Evolutionary conservation across 2,329 filamentous ascomycete species (phyloP).

Genomic region (Aspergillus udagawae): DNA sequence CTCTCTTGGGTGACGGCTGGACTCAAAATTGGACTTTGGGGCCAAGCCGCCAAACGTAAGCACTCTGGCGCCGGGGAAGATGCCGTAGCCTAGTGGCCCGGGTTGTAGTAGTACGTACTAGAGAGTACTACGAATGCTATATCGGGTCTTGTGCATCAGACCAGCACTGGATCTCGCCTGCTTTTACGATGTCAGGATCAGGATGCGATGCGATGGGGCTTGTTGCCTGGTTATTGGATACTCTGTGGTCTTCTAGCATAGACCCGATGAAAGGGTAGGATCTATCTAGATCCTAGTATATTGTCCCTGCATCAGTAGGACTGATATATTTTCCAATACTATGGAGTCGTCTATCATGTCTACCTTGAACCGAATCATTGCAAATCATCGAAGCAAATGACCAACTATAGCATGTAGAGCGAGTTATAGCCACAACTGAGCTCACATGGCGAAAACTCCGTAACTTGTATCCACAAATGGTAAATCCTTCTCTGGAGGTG

Average conservation of each 20-base stretch:
- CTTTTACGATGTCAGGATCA: neutral
- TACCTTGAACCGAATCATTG: too few species aligned
- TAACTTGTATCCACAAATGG: neutral
- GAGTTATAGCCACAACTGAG: neutral
- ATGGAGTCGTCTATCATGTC: too few species aligned
- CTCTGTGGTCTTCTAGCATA: neutral
- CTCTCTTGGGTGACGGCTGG: neutral
- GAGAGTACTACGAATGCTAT: neutral
- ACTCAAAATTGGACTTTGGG: neutral
- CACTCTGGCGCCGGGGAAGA: neutral
- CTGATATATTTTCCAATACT: too few species aligned
- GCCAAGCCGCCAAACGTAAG: neutral
- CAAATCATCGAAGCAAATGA: neutral
- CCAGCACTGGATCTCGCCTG: neutral
- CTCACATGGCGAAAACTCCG: neutral
- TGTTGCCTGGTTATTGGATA: neutral
- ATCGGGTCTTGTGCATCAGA: neutral
- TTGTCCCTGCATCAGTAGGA: too few species aligned
- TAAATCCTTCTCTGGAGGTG: neutral
- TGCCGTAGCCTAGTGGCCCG: neutral
- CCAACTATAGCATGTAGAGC: neutral
- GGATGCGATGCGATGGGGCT: neutral
- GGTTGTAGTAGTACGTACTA: neutral
- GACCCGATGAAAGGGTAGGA: neutral
- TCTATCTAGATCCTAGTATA: neutral